Base-by-base conservation (phyloP, 805 yeast species). In the Nakazawaea ishiwadae region DNA sequence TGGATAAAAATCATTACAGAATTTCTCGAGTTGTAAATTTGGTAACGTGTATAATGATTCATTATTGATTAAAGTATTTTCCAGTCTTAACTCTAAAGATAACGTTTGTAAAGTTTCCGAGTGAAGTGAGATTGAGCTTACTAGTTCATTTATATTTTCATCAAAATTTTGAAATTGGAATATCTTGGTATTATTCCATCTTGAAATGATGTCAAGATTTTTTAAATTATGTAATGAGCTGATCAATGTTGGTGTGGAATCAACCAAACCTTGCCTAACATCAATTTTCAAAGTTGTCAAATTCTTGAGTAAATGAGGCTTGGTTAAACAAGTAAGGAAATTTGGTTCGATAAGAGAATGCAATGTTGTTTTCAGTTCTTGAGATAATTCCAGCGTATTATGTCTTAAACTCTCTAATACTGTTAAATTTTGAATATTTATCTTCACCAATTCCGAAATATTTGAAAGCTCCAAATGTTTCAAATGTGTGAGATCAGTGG, bases 101-200 rank as follows among this genome's bases (percentile, higher is more conserved):
- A 39, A 14, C 11, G 21, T 28, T 19, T 15, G 17, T 18, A 39
- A 28, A 16, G 43, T 28, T 6, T 9, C 10, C 2, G 35, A 17
- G 10, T 39, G 43, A 5, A 14, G 3, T 6, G 17, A 20, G 6
- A 39, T 39, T n/a, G 37, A 14, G 16, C 20, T 31, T 3, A 39
- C 16, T 10, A 33, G 20, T 14, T 9, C 6, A 6, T 4, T 4
- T 5, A 39, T 27, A n/a, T 27, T 20, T 4, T 18, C 17, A 4
- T 27, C 16, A 23, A 33, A 33, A n/a, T 7, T 5, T 1, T 9
- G 14, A 15, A 9, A 29, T 15, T 28, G 15, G 12, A 34, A 18
- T 7, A 33, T 9, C 26, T 39, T 39, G 11, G 43, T 28, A n/a
- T 33, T 18, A 12, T 33, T 39, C 43, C 43, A 39, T n/a, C 43